These are phyloP conservation scores for Cornus suecica DNA, from an alignment of 148 eudicot species.

Conservation along the genomic window DNA sequence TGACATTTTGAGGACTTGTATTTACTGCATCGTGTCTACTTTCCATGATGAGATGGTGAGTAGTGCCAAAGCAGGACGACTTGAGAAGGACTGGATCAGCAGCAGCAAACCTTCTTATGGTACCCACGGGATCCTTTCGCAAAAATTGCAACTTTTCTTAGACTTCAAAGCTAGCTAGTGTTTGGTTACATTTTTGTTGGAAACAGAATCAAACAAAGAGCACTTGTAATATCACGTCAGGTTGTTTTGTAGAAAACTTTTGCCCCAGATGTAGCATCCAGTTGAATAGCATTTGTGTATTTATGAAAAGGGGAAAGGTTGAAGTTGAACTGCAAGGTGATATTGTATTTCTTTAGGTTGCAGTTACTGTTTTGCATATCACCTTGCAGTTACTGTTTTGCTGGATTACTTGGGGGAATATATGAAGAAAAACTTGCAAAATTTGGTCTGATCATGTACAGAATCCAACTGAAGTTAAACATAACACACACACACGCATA, in stretches of 20 bases:
- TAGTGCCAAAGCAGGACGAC: conserved; percentile 61
- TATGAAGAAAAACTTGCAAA: too few relatives aligned
- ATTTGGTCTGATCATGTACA: too few relatives aligned
- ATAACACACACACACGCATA: too few relatives aligned
- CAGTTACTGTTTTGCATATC: too few relatives aligned
- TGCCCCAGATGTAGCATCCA: neutral
- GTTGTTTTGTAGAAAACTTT: neutral
- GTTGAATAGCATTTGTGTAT: neutral
- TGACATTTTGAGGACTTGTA: conserved; percentile 73
- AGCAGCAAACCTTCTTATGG: conserved; percentile 59
- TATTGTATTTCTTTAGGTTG: neutral
- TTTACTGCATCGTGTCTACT: conserved; percentile 67
- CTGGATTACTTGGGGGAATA: too few relatives aligned
- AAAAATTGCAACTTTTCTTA: conserved; percentile 68
- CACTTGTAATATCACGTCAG: neutral
- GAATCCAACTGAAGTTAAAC: too few relatives aligned
- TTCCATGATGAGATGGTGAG: conserved; percentile 73
- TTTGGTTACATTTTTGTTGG: neutral
- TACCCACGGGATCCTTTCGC: conserved; percentile 58
- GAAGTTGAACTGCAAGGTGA: neutral
- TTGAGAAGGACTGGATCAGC: conserved; percentile 77
- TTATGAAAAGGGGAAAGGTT: neutral
- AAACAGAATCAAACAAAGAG: neutral
- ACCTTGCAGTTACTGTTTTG: too few relatives aligned
- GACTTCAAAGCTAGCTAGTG: conserved; percentile 57